These are phyloP conservation scores for Luzula sylvatica DNA, from an alignment of 176 grass and related monocot species.

Conservation along the genomic window DNA sequence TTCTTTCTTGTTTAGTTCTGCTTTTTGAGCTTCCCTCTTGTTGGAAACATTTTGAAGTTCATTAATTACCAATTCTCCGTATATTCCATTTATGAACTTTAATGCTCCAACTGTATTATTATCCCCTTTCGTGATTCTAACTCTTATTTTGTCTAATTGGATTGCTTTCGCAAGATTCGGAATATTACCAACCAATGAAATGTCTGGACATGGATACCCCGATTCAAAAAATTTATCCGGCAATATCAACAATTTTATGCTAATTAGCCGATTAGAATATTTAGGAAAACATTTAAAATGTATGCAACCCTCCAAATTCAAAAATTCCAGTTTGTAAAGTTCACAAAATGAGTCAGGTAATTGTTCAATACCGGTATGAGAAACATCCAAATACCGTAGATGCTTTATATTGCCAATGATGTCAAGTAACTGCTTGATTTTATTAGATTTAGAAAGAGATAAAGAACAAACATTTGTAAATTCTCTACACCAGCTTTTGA, in stretches of 20 bases:
- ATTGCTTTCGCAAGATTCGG: slow-evolving; percentile 4
- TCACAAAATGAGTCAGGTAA: slow-evolving; percentile 4
- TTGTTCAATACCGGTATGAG: neutral
- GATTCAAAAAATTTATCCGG: no score
- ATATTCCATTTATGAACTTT: neutral
- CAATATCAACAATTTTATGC: neutral
- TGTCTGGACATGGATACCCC: neutral
- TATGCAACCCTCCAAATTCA: neutral
- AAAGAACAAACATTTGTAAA: neutral
- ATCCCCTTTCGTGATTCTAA: neutral
- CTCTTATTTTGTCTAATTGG: neutral
- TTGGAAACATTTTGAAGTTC: neutral
- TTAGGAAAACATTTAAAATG: neutral
- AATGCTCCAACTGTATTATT: neutral
- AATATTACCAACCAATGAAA: slow-evolving; percentile 7
- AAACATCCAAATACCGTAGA: slow-evolving; percentile 14
- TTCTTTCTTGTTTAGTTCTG: slow-evolving; percentile 3
- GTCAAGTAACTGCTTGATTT: neutral
- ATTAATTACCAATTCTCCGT: neutral
- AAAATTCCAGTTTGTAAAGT: slow-evolving; percentile 1
- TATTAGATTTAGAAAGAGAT: neutral
- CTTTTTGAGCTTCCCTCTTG: neutral
- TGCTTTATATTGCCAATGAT: slow-evolving; percentile 19
- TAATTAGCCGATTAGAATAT: neutral
- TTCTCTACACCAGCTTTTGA: neutral